Evolutionary conservation across 495 filamentous ascomycete genomes (phyloP).

Genomic region (Hypoxylon subgilvum): DNA sequence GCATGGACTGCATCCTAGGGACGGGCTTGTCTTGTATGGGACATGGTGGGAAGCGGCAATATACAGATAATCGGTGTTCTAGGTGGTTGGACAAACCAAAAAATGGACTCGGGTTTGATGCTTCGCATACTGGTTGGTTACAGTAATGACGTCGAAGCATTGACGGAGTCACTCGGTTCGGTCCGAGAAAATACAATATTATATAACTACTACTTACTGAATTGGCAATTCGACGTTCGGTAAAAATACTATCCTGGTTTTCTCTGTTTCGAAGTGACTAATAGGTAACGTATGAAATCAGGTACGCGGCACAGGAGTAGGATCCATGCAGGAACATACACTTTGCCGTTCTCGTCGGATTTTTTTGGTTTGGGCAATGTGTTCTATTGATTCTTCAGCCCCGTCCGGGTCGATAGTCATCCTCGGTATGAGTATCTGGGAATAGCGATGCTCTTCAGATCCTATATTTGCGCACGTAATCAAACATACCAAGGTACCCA

Average conservation of each 20-base stretch:
- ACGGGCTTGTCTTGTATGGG: not conserved
- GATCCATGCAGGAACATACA: conserved; percentile 1
- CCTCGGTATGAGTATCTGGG: not conserved
- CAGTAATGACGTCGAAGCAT: conserved; percentile 3
- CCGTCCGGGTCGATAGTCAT: not conserved
- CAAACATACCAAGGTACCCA: too few species aligned
- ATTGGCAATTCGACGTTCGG: conserved; percentile 27
- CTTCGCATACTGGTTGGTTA: not conserved
- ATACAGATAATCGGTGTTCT: conserved; percentile 14
- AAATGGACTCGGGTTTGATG: conserved; percentile 4
- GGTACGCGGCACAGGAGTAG: conserved; percentile 9
- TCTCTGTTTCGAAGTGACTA: too few species aligned
- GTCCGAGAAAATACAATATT: conserved; percentile 13
- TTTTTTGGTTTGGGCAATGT: too few species aligned
- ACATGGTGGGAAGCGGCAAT: conserved; percentile 6
- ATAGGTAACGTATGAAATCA: too few species aligned
- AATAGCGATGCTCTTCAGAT: not conserved
- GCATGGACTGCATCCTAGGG: conserved; percentile 31
- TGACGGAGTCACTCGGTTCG: conserved; percentile 8
- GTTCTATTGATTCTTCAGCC: too few species aligned
- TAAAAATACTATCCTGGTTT: not conserved
- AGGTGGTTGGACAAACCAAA: not conserved
- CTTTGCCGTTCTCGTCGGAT: not conserved
- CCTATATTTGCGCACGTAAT: too few species aligned
- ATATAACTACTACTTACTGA: conserved; percentile 13